Evolutionary conservation across 176 grass and related monocot genomes (phyloP).

Genomic region (Bromus sterilis): DNA sequence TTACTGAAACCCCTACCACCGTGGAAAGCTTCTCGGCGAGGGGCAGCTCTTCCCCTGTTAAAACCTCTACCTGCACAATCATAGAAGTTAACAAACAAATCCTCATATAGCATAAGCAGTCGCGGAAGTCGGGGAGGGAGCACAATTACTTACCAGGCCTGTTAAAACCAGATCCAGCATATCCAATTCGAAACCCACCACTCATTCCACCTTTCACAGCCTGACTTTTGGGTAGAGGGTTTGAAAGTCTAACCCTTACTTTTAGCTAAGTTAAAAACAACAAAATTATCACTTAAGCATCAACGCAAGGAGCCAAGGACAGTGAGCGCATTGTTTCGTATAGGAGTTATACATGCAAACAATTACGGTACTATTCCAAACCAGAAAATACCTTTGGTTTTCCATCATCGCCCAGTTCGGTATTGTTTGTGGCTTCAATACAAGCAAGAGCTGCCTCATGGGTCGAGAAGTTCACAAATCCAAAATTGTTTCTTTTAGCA

Average conservation of each 20-base stretch:
- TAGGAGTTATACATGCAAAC: not conserved
- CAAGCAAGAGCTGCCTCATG: slow-evolving; percentile 58
- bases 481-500: slow-evolving; percentile 78
- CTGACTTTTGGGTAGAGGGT: slow-evolving; percentile 49
- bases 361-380: not conserved
- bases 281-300: not conserved
- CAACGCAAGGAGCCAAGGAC: not conserved
- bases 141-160: slow-evolving; percentile 31
- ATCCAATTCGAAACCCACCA: slow-evolving; percentile 45
- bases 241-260: slow-evolving; percentile 53
- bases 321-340: not conserved
- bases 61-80: slow-evolving; percentile 38
- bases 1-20: slow-evolving; percentile 28
- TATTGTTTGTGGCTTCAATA: slow-evolving; percentile 54
- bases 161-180: slow-evolving; percentile 32
- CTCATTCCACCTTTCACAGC: slow-evolving; percentile 57
- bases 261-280: slow-evolving; percentile 27
- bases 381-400: slow-evolving; percentile 51
- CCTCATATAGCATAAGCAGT: not conserved
- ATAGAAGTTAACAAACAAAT: not conserved
- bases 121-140: not conserved
- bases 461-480: slow-evolving; percentile 72
- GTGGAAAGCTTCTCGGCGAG: slow-evolving; percentile 32
- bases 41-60: slow-evolving; percentile 34
- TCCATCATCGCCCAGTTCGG: slow-evolving; percentile 47